phyloP scores from a whole-genome alignment of 2,329 filamentous ascomycete genomes.

The Endocalyx cinctus region DNA sequence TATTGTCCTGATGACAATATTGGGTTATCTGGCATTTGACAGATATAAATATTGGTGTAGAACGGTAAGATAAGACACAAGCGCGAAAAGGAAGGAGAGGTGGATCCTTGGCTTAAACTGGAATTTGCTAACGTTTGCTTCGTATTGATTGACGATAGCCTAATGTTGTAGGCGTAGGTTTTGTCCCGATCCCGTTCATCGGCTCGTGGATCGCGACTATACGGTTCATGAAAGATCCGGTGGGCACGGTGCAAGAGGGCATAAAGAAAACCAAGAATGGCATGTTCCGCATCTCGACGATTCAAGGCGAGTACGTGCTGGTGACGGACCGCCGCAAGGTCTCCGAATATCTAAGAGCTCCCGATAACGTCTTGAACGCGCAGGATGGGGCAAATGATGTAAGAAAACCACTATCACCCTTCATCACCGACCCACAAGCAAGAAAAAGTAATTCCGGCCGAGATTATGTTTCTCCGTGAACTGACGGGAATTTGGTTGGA shows the following conservation, averaged over 20 bases:
- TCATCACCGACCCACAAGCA: too few species aligned
- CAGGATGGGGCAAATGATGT: constrained; percentile 10
- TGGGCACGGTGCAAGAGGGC: constrained; percentile 1
- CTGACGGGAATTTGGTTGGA: too few species aligned
- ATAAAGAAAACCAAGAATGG: constrained; percentile 5
- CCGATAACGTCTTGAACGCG: constrained; percentile 4
- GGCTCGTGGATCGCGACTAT: constrained; percentile 4
- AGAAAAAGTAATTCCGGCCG: too few species aligned
- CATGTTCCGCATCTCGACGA: constrained; percentile 3
- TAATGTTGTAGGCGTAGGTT: constrained; percentile 3
- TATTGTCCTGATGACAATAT: too few species aligned
- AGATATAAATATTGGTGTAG: constrained; percentile 3
- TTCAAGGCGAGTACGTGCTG: constrained; percentile 6
- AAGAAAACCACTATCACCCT: neutral
- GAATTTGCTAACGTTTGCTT: neutral
- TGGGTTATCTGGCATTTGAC: constrained; percentile 3
- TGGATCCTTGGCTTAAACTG: neutral
- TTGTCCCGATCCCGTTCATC: constrained; percentile 3
- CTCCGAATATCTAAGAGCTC: constrained; percentile 6
- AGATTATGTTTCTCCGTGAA: too few species aligned
- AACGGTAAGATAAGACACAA: too few species aligned
- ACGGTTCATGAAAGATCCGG: constrained; percentile 2
- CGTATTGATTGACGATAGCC: too few species aligned
- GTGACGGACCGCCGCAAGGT: constrained; percentile 5
- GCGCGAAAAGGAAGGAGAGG: neutral